These are phyloP conservation scores for Thalassiosira hispida DNA, from an alignment of 352 stramenopile genomes.

Conservation along the genomic window DNA sequence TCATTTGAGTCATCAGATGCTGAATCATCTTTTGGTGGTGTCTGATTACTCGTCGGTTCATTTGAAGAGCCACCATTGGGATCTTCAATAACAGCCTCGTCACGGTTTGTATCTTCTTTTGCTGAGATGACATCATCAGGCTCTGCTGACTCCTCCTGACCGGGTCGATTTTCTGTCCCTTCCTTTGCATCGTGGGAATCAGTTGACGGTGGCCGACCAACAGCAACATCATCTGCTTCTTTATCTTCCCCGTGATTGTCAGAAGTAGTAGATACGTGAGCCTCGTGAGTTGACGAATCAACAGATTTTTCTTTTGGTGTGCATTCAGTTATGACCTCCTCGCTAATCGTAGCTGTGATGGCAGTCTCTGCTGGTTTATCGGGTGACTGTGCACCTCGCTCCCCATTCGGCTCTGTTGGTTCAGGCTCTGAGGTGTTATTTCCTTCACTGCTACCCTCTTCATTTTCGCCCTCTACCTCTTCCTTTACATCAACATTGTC, in stretches of 20 bases:
- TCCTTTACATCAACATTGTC: too few relatives aligned
- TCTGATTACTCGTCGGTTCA: neutral
- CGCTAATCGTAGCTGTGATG: neutral
- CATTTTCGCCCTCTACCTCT: too few relatives aligned
- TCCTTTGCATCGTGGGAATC: neutral
- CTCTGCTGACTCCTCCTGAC: neutral
- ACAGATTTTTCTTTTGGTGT: neutral
- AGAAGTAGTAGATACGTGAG: neutral
- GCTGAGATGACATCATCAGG: neutral
- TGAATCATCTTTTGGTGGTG: neutral
- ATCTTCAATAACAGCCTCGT: slow-evolving; percentile 1
- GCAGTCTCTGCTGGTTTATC: neutral
- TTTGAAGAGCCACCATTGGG: neutral
- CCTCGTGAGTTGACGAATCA: neutral
- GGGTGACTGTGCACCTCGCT: too few relatives aligned
- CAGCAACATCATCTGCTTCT: slow-evolving; percentile 7
- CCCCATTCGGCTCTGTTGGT: neutral
- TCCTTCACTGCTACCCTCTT: too few relatives aligned
- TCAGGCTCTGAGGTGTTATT: slow-evolving; percentile 5
- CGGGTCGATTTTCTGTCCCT: neutral
- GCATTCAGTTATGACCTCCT: neutral
- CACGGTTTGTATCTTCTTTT: slow-evolving; percentile 1
- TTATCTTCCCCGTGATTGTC: neutral
- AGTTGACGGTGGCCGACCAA: slow-evolving; percentile 9
- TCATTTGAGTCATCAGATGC: neutral